A percentile compares a stretch with the other conserved stretches of the same genome.
phyloP scores from a whole-genome alignment of 1,284 basidiomycete genomes.

The Tetrapyrgos nigripes region DNA sequence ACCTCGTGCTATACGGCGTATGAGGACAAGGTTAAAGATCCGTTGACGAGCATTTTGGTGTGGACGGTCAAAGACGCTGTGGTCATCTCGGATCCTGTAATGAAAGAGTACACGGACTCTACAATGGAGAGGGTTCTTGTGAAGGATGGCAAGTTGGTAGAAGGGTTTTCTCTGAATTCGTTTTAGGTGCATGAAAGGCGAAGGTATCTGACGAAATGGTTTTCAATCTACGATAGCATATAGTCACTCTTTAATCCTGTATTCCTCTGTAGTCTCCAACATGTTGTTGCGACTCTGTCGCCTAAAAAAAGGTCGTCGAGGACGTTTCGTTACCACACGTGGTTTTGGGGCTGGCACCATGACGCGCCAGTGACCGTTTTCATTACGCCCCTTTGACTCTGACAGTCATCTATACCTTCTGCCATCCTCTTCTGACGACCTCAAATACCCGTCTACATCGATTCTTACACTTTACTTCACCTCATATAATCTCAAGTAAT shows the following conservation, averaged over 20 bases:
- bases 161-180: neutral
- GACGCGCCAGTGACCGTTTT: neutral
- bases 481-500: neutral
- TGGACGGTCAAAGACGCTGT: neutral
- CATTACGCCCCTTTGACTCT: neutral
- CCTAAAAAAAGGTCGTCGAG: no score
- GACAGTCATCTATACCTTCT: neutral
- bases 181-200: no score
- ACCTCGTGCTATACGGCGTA: neutral
- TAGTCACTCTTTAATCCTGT: no score
- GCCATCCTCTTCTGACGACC: neutral
- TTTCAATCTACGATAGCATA: no score
- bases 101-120: neutral
- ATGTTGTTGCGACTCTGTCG: no score
- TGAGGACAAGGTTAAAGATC: neutral
- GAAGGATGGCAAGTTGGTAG: neutral
- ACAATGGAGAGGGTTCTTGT: neutral
- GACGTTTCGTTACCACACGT: neutral
- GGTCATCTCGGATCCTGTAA: neutral
- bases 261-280: no score
- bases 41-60: neutral
- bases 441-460: neutral
- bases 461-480: neutral
- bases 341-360: neutral
- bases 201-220: no score